Conservation (phyloP, 768 basidiomycete genomes). For the Lactifluus echinatus region DNA sequence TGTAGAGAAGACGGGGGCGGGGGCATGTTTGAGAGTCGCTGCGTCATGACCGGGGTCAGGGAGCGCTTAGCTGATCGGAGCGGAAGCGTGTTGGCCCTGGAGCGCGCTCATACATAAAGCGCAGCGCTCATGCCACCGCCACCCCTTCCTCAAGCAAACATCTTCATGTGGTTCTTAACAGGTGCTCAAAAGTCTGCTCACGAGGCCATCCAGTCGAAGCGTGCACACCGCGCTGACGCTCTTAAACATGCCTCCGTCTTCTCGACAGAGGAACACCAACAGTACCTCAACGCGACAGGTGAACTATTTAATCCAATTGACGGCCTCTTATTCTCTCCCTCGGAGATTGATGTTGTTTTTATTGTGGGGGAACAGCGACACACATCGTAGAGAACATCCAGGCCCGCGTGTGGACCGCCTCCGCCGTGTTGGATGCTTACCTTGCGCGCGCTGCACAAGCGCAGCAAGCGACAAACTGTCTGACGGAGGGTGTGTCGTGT, state of each 20-base stretch:
- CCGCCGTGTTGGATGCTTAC: conserved; percentile 37
- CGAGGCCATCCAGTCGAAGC: conserved; percentile 15
- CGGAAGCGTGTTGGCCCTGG: too few species aligned
- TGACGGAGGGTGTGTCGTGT: conserved; percentile 88
- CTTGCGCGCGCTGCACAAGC: conserved; percentile 42
- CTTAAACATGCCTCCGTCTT: conserved; percentile 14
- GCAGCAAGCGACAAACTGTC: conserved; percentile 60
- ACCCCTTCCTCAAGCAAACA: too few species aligned
- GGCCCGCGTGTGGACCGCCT: conserved; percentile 38
- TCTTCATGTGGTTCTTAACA: not conserved
- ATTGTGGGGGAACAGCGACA: conserved; percentile 25
- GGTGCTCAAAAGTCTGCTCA: not conserved
- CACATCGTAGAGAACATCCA: conserved; percentile 38
- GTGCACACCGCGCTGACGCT: conserved; percentile 19
- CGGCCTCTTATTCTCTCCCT: not conserved
- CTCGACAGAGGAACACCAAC: conserved; percentile 10
- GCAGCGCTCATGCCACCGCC: too few species aligned
- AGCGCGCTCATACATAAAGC: too few species aligned
- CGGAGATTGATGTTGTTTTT: not conserved
- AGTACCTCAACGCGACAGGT: conserved; percentile 44
- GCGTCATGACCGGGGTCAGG: too few species aligned
- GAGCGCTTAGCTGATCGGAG: too few species aligned
- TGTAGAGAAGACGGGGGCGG: not conserved
- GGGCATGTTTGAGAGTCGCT: conserved; percentile 18
- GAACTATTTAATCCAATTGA: not conserved